These are phyloP conservation scores for Kodamaea kakaduensis DNA, from an alignment of 805 yeast genomes.

Conservation along the genomic window DNA sequence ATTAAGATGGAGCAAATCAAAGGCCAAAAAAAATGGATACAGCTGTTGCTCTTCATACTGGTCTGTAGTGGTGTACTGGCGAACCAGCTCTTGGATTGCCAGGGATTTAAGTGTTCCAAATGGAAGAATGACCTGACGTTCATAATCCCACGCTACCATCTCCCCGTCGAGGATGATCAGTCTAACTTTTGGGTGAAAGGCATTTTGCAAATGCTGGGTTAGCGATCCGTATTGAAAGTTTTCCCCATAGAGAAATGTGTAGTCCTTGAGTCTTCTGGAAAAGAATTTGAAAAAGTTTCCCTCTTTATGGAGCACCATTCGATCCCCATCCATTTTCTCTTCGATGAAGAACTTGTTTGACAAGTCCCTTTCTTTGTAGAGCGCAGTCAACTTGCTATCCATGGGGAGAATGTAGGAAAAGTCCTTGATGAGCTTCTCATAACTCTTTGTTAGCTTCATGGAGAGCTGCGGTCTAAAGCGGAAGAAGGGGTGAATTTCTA, in stretches of 20 bases:
- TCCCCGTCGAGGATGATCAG: conserved; percentile 76
- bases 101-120: conserved; percentile 76
- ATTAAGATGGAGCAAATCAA: conserved; percentile 72
- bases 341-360: conserved; percentile 58
- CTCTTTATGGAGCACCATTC: conserved; percentile 72
- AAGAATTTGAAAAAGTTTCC: conserved; percentile 50
- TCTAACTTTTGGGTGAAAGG: conserved; percentile 36
- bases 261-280: conserved; percentile 71
- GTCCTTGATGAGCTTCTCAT: conserved; percentile 46
- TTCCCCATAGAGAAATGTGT: conserved; percentile 64
- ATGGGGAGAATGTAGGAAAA: conserved; percentile 33
- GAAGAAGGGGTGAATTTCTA: conserved; percentile 40
- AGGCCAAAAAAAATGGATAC: conserved; percentile 58
- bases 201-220: conserved; percentile 45
- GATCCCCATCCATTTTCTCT: conserved; percentile 92
- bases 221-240: conserved; percentile 48
- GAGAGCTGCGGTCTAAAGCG: conserved; percentile 81
- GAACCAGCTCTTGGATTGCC: conserved; percentile 51
- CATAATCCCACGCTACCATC: conserved; percentile 82
- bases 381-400: conserved; percentile 16
- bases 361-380: conserved; percentile 15
- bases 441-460: conserved; percentile 47
- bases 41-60: conserved; percentile 30
- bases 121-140: conserved; percentile 55
- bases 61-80: conserved; percentile 35